Percentiles rank a stretch among this genome's conserved stretches.
phyloP scores from a whole-genome alignment of 495 filamentous ascomycete species.

The Penicillium dipodomyicola region DNA sequence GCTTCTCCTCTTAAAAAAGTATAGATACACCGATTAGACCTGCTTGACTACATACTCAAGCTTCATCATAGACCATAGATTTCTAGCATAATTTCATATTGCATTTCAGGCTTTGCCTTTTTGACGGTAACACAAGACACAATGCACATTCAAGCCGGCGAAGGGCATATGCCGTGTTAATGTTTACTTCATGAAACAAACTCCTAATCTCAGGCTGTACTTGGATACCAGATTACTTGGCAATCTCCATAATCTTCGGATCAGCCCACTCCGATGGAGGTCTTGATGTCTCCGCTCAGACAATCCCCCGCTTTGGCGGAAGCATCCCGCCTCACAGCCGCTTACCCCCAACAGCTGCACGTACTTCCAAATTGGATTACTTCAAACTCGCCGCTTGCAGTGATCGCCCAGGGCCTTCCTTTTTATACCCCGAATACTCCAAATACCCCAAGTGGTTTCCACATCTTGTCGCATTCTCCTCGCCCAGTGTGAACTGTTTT shows the following conservation, averaged over 20 bases:
- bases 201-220: not conserved
- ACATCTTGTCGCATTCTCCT: not conserved
- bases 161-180: too few species aligned
- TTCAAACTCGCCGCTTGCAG: not conserved
- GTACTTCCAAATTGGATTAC: not conserved
- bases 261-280: not conserved
- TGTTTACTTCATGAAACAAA: too few species aligned
- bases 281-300: not conserved
- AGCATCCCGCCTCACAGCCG: slow-evolving; percentile 4
- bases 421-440: not conserved
- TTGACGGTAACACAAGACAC: too few species aligned
- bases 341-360: not conserved
- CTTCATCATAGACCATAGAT: not conserved
- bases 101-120: not conserved
- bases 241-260: not conserved
- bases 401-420: not conserved
- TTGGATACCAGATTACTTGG: not conserved
- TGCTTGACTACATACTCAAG: not conserved
- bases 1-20: not conserved
- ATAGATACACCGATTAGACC: not conserved
- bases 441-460: not conserved
- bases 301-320: slow-evolving; percentile 5
- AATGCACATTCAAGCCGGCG: too few species aligned
- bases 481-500: not conserved
- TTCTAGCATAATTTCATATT: not conserved